Conservation (phyloP, 176 grass and related monocot genomes). For the Ananas comosus region DNA sequence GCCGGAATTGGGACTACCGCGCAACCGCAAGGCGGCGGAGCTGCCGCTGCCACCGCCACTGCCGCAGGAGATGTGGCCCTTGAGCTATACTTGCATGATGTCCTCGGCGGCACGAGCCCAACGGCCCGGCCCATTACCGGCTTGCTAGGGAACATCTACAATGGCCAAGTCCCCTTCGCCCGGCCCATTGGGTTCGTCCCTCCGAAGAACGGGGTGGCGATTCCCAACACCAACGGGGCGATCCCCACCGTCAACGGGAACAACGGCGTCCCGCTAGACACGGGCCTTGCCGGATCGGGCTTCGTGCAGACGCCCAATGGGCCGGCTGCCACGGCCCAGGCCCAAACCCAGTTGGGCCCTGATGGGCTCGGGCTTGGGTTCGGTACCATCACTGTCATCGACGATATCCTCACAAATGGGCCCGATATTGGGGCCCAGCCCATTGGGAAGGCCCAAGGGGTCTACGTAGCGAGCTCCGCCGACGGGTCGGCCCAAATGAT, state of each 20-base stretch:
- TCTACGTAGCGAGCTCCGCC: constrained; percentile 50
- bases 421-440: constrained; percentile 38
- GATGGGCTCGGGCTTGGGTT: constrained; percentile 63
- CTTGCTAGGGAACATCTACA: constrained; percentile 60
- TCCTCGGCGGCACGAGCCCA: constrained; percentile 54
- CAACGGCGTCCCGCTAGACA: constrained; percentile 56
- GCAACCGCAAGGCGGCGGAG: constrained; percentile 13
- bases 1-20: constrained; percentile 23
- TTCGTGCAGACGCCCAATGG: constrained; percentile 26
- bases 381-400: constrained; percentile 60
- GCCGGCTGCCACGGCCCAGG: constrained; percentile 11
- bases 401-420: constrained; percentile 46
- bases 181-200: constrained; percentile 48
- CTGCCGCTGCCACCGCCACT: neutral
- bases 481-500: constrained; percentile 58
- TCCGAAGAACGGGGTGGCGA: constrained; percentile 44
- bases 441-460: constrained; percentile 42
- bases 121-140: constrained; percentile 62
- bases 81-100: constrained; percentile 67
- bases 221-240: constrained; percentile 51
- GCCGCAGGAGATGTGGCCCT: constrained; percentile 27
- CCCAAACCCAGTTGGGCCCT: constrained; percentile 46
- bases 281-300: constrained; percentile 39
- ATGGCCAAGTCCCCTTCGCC: constrained; percentile 60
- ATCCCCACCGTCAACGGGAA: constrained; percentile 48